phyloP scores from a whole-genome alignment of 2,329 filamentous ascomycete genomes.

The Colletotrichum eleusines region DNA sequence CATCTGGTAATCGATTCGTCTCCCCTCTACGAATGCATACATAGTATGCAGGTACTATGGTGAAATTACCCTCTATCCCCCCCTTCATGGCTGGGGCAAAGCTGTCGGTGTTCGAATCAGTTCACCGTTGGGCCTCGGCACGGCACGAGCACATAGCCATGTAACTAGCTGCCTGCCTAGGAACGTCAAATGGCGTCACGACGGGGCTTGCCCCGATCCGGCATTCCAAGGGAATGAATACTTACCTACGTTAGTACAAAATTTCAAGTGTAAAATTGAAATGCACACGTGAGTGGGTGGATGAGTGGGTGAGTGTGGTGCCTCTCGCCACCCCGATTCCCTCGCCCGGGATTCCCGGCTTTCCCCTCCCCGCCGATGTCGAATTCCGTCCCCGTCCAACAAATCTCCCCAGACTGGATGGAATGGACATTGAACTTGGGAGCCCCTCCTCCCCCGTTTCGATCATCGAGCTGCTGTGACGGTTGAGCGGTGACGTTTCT shows the following conservation, averaged over 20 bases:
- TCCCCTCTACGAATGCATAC: no score
- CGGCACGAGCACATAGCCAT: no score
- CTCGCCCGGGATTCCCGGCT: no score
- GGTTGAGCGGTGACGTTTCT: background rate
- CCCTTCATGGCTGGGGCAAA: background rate
- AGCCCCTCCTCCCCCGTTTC: background rate
- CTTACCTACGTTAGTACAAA: no score
- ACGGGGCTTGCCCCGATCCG: slow-evolving; percentile 7
- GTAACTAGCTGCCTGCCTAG: background rate
- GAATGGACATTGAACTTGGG: no score
- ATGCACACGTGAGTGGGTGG: no score
- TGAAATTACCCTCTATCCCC: background rate
- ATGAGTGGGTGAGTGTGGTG: background rate
- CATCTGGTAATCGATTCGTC: background rate
- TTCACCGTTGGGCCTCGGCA: background rate
- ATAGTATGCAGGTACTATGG: no score
- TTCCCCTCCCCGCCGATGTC: slow-evolving; percentile 2
- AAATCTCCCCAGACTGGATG: no score
- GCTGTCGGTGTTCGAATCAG: background rate
- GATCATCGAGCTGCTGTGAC: background rate
- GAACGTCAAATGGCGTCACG: slow-evolving; percentile 20
- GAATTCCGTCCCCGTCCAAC: background rate
- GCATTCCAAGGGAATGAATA: background rate
- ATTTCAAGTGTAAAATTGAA: no score
- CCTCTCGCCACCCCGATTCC: slow-evolving; percentile 5